Evolutionary conservation across 345 rosid species (phyloP), one percentile per base, ranked within the genome.

Genomic region (Eucalyptus pauciflora): DNA sequence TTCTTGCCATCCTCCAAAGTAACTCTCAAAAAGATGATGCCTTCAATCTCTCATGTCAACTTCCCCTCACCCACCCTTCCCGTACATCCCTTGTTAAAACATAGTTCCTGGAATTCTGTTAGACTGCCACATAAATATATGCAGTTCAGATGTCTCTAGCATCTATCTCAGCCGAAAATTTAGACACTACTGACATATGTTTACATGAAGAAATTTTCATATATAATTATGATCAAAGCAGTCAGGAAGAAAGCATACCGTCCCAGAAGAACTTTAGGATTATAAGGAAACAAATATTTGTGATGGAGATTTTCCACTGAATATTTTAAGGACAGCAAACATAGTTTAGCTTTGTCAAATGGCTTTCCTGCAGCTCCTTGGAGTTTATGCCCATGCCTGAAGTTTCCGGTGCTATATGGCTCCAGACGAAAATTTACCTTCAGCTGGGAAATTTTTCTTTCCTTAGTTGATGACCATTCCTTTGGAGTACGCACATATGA

Each of bases 251-350:
- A 76, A 88, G 83, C 90, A 27, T n/a, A 95, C 99, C 96, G 94
- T 91, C 93, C 94, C 80, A 97, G 91, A 92, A 97, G 98, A 85
- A 93, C 96, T 89, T 92, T 91, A 45, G 99, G 98, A 91, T 96
- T 95, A 89, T 96, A 96, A 17, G 97, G 96, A 93, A 97, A 95
- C 81, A 97, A 89, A 58, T 93, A 93, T 94, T 95, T 96, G 87
- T 51, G 89, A 89, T 94, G 94, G 89, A 97, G 97, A 92, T 90
- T 95, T 91, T 93, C 95, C 86, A 94, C 67, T 49, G 97, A 95
- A 45, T 58, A 89, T 92, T 94, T 96, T 87, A 97, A 92, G n/a
- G 95, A 94, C 93, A 96, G 93, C 93, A 97, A 92, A 91, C 99
- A 97, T 86, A 90, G 87, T 91, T 92, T 94, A 88, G 96, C 97